Base-by-base conservation (phyloP, 2,329 filamentous ascomycete genomes). In the Aspergillus sp. region DNA sequence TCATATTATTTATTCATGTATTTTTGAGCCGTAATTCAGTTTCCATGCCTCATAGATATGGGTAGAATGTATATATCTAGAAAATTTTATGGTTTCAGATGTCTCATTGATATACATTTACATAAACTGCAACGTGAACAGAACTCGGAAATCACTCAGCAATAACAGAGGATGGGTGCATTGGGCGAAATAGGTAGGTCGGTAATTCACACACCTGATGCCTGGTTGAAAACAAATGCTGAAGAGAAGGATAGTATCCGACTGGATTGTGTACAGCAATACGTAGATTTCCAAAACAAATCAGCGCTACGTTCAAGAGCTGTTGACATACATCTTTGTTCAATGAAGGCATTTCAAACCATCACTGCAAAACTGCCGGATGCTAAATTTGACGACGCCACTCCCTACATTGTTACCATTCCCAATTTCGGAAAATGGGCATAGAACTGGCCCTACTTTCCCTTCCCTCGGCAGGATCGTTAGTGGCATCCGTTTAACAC, bases 401-500 rank as follows among this genome's bases (percentile, higher is more conserved):
- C 26, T 41, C 20, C 32, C 22, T 11, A 43, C 38, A 39, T 30
- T 48, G 24, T 11, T 24, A 11, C 20, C 45, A 42, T 42, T 38
- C 24, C 7, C 24, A 24, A n/a, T n/a, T n/a, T 22, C 34, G n/a
- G 22, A 24, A 22, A 5, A 13, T 13, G 34, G 24, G 34, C 3
- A 45, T 18, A n/a, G 30, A 18, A 8, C 15, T 30, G 9, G 26
- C 26, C 26, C 9, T 13, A 24, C 20, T 18, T 47, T 39, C 30
- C 20, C 45, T 49, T 34, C 38, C 39, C 18, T 45, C 24, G 24
- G 36, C 26, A 44, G 45, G 17, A 30, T 51, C 45, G 49, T 53
- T 61, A 68, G 57, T 71, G 68, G 48, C 74, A 72, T 58, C 78
- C 78, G 65, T 80, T 80, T 41, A 79, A 66, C 52, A 76, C 68